phyloP scores from a whole-genome alignment of 1,284 basidiomycete species.

The Cryptococcus deneoformans region DNA sequence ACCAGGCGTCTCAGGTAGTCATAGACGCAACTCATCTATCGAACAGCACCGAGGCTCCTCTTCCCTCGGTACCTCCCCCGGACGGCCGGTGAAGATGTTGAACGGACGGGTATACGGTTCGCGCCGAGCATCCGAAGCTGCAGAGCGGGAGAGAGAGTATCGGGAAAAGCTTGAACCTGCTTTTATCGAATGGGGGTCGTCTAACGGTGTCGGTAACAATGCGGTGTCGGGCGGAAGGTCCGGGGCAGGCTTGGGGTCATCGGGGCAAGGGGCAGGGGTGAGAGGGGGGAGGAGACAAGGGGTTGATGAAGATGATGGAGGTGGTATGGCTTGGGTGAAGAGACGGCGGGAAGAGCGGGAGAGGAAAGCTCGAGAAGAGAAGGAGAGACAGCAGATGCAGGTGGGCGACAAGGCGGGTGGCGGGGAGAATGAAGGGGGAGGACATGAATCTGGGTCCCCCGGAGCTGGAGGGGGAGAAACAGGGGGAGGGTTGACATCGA shows the following conservation, averaged over 20 bases:
- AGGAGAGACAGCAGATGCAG: slow-evolving; percentile 16
- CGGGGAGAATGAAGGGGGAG: no score
- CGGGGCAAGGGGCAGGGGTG: neutral
- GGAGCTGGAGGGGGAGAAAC: neutral
- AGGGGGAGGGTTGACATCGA: slow-evolving; percentile 10
- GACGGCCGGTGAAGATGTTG: slow-evolving; percentile 39
- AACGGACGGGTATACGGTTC: slow-evolving; percentile 49
- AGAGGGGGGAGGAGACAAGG: slow-evolving; percentile 16
- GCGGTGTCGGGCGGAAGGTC: neutral
- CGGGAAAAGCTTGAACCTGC: slow-evolving; percentile 38
- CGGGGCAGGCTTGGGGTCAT: neutral
- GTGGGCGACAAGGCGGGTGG: neutral
- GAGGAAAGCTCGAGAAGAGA: slow-evolving; percentile 24
- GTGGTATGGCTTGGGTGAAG: slow-evolving; percentile 50
- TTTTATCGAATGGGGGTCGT: slow-evolving; percentile 47
- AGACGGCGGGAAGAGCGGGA: slow-evolving; percentile 42
- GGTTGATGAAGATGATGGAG: slow-evolving; percentile 44
- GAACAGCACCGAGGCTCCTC: slow-evolving; percentile 9
- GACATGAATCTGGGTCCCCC: no score
- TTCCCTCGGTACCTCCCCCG: slow-evolving; percentile 15
- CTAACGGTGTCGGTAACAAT: slow-evolving; percentile 15
- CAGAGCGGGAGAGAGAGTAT: slow-evolving; percentile 23
- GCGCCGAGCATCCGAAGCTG: slow-evolving; percentile 39
- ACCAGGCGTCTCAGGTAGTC: neutral
- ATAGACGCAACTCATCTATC: slow-evolving; percentile 31